A percentile compares a stretch with the other conserved stretches of the same genome.
These are phyloP conservation scores for Begonia loranthoides DNA, from an alignment of 306 rosid genomes.

Conservation along the genomic window DNA sequence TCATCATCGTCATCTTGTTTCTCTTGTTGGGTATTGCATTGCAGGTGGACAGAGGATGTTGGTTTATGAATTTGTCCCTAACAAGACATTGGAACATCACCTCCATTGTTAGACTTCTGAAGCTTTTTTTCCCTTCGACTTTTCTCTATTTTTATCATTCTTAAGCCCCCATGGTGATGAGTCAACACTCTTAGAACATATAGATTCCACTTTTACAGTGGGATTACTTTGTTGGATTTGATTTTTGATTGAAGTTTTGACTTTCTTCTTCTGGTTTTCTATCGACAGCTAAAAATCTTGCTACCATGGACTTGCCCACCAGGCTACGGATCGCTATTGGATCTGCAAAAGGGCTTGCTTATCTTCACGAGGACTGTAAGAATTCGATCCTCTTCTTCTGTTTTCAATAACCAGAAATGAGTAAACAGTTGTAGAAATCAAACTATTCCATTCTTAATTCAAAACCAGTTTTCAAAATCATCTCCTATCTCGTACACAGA, in stretches of 20 bases:
- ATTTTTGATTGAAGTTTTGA: too few species aligned
- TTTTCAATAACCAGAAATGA: too few species aligned
- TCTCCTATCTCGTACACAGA: too few species aligned
- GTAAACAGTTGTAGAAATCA: too few species aligned
- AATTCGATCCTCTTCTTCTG: neutral
- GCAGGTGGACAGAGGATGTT: conserved; percentile 64
- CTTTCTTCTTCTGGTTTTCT: too few species aligned
- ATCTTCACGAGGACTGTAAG: conserved; percentile 91
- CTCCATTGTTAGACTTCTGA: conserved; percentile 1
- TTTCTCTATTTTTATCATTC: neutral
- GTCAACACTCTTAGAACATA: too few species aligned
- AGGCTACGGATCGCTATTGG: conserved; percentile 70
- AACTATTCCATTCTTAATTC: too few species aligned
- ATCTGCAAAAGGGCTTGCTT: conserved; percentile 75
- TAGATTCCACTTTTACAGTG: too few species aligned
- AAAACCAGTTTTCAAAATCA: too few species aligned
- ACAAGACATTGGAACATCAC: conserved; percentile 10
- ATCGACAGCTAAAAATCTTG: conserved; percentile 19
- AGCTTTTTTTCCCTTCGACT: neutral
- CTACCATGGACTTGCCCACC: conserved; percentile 63
- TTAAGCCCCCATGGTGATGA: too few species aligned
- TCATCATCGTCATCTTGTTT: conserved; percentile 74
- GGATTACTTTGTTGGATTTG: too few species aligned
- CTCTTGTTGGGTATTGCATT: conserved; percentile 68
- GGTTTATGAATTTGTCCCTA: conserved; percentile 29